A percentile compares a stretch with the other conserved stretches of the same genome.
These are phyloP conservation scores for Aspergillus sp. DNA, from an alignment of 2,329 filamentous ascomycete species.

Conservation along the genomic window DNA sequence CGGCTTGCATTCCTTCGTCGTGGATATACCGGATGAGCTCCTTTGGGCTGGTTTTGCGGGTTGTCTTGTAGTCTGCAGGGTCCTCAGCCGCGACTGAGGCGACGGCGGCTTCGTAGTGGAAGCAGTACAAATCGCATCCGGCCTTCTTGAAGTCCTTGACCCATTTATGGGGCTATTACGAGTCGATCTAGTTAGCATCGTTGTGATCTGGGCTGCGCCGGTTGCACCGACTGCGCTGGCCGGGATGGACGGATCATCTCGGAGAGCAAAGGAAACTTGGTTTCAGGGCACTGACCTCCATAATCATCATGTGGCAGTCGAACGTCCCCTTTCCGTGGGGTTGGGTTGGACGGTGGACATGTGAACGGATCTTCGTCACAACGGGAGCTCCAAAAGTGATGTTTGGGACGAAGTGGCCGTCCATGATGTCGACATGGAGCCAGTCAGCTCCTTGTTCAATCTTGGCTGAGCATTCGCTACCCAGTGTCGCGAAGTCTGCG, in stretches of 20 bases:
- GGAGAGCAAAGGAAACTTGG: not conserved
- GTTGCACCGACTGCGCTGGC: not conserved
- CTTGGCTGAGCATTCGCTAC: slow-evolving; percentile 80
- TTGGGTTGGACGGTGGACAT: slow-evolving; percentile 73
- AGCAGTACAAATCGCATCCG: slow-evolving; percentile 98
- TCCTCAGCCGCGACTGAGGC: slow-evolving; percentile 77
- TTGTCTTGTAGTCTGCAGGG: slow-evolving; percentile 67
- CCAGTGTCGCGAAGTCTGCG: slow-evolving; percentile 89
- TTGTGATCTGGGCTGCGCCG: not conserved
- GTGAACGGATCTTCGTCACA: slow-evolving; percentile 85
- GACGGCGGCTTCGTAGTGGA: slow-evolving; percentile 96
- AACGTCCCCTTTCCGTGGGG: slow-evolving; percentile 84
- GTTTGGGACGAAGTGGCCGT: slow-evolving; percentile 98
- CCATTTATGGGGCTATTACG: slow-evolving; percentile 88
- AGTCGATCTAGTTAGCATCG: not conserved
- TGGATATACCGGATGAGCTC: slow-evolving; percentile 91
- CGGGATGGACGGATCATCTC: not conserved
- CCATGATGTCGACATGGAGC: slow-evolving; percentile 97
- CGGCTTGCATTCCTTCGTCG: slow-evolving; percentile 80
- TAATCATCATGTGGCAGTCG: slow-evolving; percentile 99
- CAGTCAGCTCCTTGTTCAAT: slow-evolving; percentile 87
- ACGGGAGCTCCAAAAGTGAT: slow-evolving; percentile 96
- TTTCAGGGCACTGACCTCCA: slow-evolving; percentile 64
- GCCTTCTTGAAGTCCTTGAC: slow-evolving; percentile 91
- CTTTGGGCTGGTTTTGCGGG: slow-evolving; percentile 72